Conservation (phyloP, 495 filamentous ascomycete species). For the Tetracladium setigerum region DNA sequence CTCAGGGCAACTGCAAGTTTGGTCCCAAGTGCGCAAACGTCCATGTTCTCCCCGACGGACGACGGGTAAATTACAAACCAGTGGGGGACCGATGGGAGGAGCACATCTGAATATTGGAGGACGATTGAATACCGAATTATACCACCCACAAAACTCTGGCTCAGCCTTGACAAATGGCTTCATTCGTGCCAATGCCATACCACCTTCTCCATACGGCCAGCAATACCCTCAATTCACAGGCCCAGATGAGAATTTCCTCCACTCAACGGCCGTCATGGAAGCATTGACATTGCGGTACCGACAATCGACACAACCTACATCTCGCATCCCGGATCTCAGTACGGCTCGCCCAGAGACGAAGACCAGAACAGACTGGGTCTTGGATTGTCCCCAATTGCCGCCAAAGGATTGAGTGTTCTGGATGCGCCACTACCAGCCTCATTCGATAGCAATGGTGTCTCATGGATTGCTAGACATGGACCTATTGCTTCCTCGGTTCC, state of each 20-base stretch:
- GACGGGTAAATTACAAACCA: slow-evolving; percentile 70
- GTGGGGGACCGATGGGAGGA: slow-evolving; percentile 36
- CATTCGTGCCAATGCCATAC: slow-evolving; percentile 57
- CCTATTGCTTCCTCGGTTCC: slow-evolving; percentile 91
- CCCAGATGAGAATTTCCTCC: slow-evolving; percentile 37
- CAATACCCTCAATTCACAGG: slow-evolving; percentile 29
- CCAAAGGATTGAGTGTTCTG: slow-evolving; percentile 68
- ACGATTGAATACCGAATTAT: slow-evolving; percentile 61
- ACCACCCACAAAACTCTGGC: slow-evolving; percentile 50
- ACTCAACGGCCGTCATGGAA: slow-evolving; percentile 34
- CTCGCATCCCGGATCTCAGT: slow-evolving; percentile 68
- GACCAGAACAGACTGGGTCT: slow-evolving; percentile 45
- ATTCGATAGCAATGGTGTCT: slow-evolving; percentile 94
- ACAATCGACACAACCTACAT: slow-evolving; percentile 75
- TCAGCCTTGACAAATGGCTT: slow-evolving; percentile 80
- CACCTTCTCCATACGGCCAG: slow-evolving; percentile 29
- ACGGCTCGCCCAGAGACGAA: slow-evolving; percentile 84
- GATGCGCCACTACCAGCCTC: slow-evolving; percentile 93
- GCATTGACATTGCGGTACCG: slow-evolving; percentile 50
- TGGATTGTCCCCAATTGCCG: slow-evolving; percentile 65
- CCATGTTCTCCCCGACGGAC: slow-evolving; percentile 89
- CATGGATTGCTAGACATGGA: slow-evolving; percentile 79
- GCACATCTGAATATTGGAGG: slow-evolving; percentile 54
- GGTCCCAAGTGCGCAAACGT: slow-evolving; percentile 94
- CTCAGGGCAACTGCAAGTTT: slow-evolving; percentile 96